Conservation (phyloP, 305 asterid species). For the Striga hermonthica region DNA sequence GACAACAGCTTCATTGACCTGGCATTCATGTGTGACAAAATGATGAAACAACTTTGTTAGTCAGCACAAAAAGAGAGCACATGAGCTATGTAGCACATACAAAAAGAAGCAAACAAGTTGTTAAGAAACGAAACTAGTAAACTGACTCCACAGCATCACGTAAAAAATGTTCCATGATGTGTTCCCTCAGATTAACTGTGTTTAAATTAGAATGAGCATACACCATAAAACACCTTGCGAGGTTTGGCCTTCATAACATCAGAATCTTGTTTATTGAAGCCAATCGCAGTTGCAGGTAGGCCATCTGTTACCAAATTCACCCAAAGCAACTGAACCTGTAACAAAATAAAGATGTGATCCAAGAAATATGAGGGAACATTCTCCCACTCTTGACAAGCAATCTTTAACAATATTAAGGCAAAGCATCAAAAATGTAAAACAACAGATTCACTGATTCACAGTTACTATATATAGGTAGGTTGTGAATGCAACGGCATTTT, state of each 20-base stretch:
- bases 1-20: slow-evolving; percentile 97
- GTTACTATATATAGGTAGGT: slow-evolving; percentile 15
- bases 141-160: slow-evolving; percentile 4
- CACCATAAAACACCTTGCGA: slow-evolving; percentile 66
- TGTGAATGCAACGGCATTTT: slow-evolving; percentile 22
- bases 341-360: slow-evolving; percentile 29
- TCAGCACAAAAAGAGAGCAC: slow-evolving; percentile 23
- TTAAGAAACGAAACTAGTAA: not conserved
- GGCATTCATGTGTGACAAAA: slow-evolving; percentile 38
- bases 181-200: not conserved
- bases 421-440: slow-evolving; percentile 18
- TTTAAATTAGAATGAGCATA: slow-evolving; percentile 9
- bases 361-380: slow-evolving; percentile 16
- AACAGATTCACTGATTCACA: not conserved
- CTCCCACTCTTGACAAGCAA: slow-evolving; percentile 14
- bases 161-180: not conserved
- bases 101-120: not conserved
- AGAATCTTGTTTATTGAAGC: slow-evolving; percentile 94
- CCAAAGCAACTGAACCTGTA: slow-evolving; percentile 98
- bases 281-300: slow-evolving; percentile 99
- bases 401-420: slow-evolving; percentile 22
- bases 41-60: slow-evolving; percentile 26
- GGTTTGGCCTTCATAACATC: slow-evolving; percentile 99
- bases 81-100: slow-evolving; percentile 18
- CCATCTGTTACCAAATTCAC: slow-evolving; percentile 99